phyloP scores from a whole-genome alignment of 306 rosid species.

The Begonia masoniana region DNA sequence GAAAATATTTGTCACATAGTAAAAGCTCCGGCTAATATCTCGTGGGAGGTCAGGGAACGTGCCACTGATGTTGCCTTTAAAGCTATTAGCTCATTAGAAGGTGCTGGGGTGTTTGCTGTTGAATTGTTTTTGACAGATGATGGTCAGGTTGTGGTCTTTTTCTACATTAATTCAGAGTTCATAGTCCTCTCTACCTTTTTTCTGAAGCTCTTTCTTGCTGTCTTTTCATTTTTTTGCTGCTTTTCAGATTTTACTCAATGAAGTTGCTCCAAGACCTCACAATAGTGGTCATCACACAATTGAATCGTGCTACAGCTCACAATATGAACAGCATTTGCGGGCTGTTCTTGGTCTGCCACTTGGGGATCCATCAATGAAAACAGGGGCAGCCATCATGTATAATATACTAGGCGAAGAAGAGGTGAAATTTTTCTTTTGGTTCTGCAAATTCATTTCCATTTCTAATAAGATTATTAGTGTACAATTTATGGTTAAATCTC shows the following conservation, averaged over 20 bases:
- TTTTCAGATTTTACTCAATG: conserved; percentile 76
- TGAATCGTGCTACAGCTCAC: conserved; percentile 85
- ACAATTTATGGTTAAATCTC: too few species aligned
- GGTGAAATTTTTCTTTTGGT: conserved; percentile 21
- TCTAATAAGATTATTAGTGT: too few species aligned
- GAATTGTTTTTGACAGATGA: conserved; percentile 72
- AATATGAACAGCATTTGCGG: conserved; percentile 84
- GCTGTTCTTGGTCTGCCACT: conserved; percentile 97
- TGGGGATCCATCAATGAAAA: conserved; percentile 87
- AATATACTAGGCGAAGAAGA: conserved; percentile 78
- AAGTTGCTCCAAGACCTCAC: conserved; percentile 95
- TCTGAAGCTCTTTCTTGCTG: not conserved
- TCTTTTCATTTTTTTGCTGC: conserved; percentile 10
- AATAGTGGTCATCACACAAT: conserved; percentile 98
- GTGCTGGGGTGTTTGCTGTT: conserved; percentile 95
- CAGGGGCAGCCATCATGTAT: conserved; percentile 71
- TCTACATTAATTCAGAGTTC: not conserved
- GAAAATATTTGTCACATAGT: conserved; percentile 85
- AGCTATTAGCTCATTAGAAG: conserved; percentile 79
- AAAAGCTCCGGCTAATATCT: conserved; percentile 65
- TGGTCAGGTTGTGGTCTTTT: conserved; percentile 44
- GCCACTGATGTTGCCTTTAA: conserved; percentile 72
- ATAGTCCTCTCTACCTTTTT: not conserved
- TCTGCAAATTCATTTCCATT: conserved; percentile 5
- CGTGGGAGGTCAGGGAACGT: conserved; percentile 46